Conservation (phyloP, 208 protist species). For the Acanthamoeba castellanii region DNA sequence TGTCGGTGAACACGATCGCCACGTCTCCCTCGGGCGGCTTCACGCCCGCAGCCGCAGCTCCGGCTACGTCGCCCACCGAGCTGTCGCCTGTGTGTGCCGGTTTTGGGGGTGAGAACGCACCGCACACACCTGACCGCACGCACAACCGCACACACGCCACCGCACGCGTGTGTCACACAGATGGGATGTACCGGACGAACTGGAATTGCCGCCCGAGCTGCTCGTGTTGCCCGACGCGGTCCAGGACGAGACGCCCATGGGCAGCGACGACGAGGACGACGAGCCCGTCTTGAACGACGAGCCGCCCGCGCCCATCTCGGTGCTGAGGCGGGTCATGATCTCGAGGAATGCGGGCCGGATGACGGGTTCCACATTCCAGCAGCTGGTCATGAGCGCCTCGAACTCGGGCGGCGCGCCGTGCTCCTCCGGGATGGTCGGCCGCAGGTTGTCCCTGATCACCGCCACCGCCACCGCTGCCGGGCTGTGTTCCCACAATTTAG, state of each 20-base stretch:
- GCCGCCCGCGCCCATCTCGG: neutral
- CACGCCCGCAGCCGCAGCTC: neutral
- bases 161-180: too few relatives aligned
- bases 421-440: conserved; percentile 55
- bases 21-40: conserved; percentile 38
- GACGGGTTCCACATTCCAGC: conserved; percentile 26
- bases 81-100: neutral
- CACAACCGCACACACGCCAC: neutral
- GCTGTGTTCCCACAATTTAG: neutral
- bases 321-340: conserved; percentile 68
- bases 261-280: neutral
- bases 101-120: too few relatives aligned
- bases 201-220: neutral
- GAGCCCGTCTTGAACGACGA: conserved; percentile 24
- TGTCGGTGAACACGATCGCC: conserved; percentile 67
- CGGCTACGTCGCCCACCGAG: neutral
- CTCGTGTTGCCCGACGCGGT: neutral
- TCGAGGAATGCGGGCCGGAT: conserved; percentile 65
- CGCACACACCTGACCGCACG: too few relatives aligned
- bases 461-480: conserved; percentile 65
- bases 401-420: neutral
- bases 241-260: neutral
- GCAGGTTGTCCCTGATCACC: conserved; percentile 61
- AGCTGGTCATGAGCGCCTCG: conserved; percentile 31
- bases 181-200: neutral